phyloP scores from a whole-genome alignment of 495 filamentous ascomycete genomes.

The Tuber indicum region DNA sequence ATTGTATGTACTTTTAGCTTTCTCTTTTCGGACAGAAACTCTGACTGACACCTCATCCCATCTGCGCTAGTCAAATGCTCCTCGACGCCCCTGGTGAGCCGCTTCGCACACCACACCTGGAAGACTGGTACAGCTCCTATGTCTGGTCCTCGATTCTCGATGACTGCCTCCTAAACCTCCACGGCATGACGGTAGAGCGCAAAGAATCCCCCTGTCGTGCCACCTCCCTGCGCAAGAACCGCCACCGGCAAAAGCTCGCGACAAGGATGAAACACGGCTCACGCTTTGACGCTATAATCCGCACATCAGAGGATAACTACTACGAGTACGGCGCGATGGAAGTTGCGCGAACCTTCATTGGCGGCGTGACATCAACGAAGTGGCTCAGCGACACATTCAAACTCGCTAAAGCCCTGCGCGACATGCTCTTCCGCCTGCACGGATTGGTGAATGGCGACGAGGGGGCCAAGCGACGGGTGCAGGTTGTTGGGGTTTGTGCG shows the following conservation, averaged over 20 bases:
- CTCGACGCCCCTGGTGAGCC: conserved; percentile 28
- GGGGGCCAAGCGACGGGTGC: conserved; percentile 8
- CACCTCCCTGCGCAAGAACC: conserved; percentile 30
- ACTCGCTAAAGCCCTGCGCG: conserved; percentile 24
- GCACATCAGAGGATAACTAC: conserved; percentile 27
- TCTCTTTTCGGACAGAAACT: background rate
- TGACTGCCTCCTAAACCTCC: conserved; percentile 22
- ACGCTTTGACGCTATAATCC: conserved; percentile 30
- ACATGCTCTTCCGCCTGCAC: conserved; percentile 29
- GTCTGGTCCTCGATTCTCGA: conserved; percentile 31
- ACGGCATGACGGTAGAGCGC: conserved; percentile 28
- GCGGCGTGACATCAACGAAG: conserved; percentile 25
- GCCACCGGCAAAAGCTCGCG: conserved; percentile 16
- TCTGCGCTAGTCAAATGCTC: conserved; percentile 15
- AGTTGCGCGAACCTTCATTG: conserved; percentile 26
- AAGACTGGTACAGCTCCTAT: conserved; percentile 34
- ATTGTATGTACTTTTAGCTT: conserved; percentile 7
- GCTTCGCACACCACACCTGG: conserved; percentile 23
- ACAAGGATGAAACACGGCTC: conserved; percentile 26
- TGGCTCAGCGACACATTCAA: conserved; percentile 25
- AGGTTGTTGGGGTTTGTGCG: conserved; percentile 31
- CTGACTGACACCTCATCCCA: background rate
- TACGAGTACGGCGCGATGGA: conserved; percentile 33
- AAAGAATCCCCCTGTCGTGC: conserved; percentile 31
- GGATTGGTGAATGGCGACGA: conserved; percentile 23